These are phyloP conservation scores for Zygnema cylindricum DNA, from an alignment of 139 green algal genomes.

Conservation along the genomic window DNA sequence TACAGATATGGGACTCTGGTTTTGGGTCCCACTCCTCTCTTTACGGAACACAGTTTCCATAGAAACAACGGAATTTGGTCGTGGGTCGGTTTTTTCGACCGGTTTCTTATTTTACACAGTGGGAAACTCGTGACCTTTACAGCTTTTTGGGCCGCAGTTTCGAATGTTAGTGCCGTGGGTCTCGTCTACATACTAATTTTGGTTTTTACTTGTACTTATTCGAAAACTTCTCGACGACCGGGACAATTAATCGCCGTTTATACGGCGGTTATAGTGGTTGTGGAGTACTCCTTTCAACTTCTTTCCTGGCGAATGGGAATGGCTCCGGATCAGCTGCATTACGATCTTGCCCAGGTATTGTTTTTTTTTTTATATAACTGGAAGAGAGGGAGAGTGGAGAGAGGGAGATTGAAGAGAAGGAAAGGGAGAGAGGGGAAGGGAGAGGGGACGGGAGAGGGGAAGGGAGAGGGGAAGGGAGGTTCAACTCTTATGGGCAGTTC, in stretches of 20 bases:
- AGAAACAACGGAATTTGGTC: not conserved
- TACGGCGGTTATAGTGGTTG: constrained; percentile 15
- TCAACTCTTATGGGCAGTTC: too few relatives aligned
- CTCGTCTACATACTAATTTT: constrained; percentile 29
- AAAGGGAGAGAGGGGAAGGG: too few relatives aligned
- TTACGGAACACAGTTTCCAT: not conserved
- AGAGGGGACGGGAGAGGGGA: too few relatives aligned
- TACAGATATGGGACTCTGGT: constrained; percentile 7
- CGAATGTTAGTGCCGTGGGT: constrained; percentile 36
- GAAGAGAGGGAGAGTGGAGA: too few relatives aligned
- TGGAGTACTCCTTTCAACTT: constrained; percentile 30
- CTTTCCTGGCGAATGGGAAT: not conserved
- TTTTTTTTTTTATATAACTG: not conserved
- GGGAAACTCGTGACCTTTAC: constrained; percentile 5
- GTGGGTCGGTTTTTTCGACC: constrained; percentile 30
- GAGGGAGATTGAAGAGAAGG: too few relatives aligned
- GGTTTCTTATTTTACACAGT: constrained; percentile 48
- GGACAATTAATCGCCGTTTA: not conserved
- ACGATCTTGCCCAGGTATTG: constrained; percentile 16
- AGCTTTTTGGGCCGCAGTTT: constrained; percentile 36
- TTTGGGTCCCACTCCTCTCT: not conserved
- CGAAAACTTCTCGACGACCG: constrained; percentile 12
- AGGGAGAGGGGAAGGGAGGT: too few relatives aligned
- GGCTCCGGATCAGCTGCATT: not conserved
- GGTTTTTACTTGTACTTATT: not conserved